These are phyloP conservation scores for Ogataea paraovalis DNA, from an alignment of 805 yeast species.

Conservation along the genomic window DNA sequence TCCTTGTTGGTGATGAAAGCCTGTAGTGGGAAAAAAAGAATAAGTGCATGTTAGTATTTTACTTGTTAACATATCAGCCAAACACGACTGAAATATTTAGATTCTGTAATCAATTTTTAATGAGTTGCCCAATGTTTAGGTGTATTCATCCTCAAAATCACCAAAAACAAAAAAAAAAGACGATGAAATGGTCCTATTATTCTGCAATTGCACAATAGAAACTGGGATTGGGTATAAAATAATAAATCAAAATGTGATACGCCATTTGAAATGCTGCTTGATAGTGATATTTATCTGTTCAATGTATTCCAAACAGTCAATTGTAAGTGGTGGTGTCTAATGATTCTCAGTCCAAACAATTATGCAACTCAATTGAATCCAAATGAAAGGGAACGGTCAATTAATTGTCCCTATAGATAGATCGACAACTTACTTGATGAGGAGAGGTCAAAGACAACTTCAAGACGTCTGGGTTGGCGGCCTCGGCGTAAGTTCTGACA, in stretches of 20 bases:
- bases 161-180: too few relatives aligned
- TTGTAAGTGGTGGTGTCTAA: neutral
- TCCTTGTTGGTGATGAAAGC: slow-evolving; percentile 31
- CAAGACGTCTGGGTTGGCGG: slow-evolving; percentile 62
- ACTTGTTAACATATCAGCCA: neutral
- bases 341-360: too few relatives aligned
- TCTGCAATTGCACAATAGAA: too few relatives aligned
- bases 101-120: too few relatives aligned
- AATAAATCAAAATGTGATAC: neutral
- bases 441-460: slow-evolving; percentile 91
- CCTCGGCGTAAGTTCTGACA: slow-evolving; percentile 90
- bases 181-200: too few relatives aligned
- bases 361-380: neutral
- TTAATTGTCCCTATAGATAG: too few relatives aligned
- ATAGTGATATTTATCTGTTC: neutral
- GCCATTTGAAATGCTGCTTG: neutral
- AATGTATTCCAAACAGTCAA: neutral
- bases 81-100: too few relatives aligned
- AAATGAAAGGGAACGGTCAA: too few relatives aligned
- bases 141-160: too few relatives aligned
- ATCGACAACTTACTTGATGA: slow-evolving; percentile 49
- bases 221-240: neutral
- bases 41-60: slow-evolving; percentile 2
- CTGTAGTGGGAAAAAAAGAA: slow-evolving; percentile 10
- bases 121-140: too few relatives aligned